Evolutionary conservation across 306 rosid genomes (phyloP), one percentile per base, ranked within the genome.

Genomic region (Cercis canadensis): DNA sequence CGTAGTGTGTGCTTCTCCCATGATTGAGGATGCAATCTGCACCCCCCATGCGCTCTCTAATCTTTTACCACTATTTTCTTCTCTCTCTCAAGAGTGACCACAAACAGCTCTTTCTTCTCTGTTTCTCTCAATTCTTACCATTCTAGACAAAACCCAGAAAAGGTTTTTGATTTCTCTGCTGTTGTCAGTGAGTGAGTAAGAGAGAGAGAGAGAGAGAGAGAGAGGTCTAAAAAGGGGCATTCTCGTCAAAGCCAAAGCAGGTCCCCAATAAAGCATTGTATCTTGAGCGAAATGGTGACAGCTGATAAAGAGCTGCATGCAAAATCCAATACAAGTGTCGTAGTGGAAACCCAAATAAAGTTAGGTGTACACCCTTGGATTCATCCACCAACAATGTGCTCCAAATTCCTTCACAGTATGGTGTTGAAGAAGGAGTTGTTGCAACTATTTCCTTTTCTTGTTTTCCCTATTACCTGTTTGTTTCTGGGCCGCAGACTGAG

Each of bases 251-350:
- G 36, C 65, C 0, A 24, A 7, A 37, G 43, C 7, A 37, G 43
- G 10, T 0, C 10, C 43, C 10, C 10, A 37, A 37, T 37, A 37
- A 37, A 81, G n/a, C n/a, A n/a, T n/a, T n/a, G n/a, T n/a, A n/a
- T n/a, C n/a, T n/a, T n/a, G n/a, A n/a, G n/a, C n/a, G n/a, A n/a
- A n/a, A n/a, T n/a, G n/a, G n/a, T n/a, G n/a, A n/a, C n/a, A n/a
- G 14, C 9, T 24, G 59, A 75, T 37, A 14, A 70, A 65, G 7
- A 33, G 16, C 6, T 53, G 59, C 78, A 72, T 72, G 82, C 16
- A 66, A 11, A 15, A 9, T 76, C 57, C 59, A 71, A 72, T 78
- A 55, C 82, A 72, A 43, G 75, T 71, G 81, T 75, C 72, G 53
- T 9, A 0, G 41, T 40, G 59, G 52, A 44, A 51, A 68, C 29